Percentiles rank a stretch among this genome's conserved stretches.
phyloP scores from a whole-genome alignment of 768 basidiomycete species.

The Rubroboletus pulcherrimus region DNA sequence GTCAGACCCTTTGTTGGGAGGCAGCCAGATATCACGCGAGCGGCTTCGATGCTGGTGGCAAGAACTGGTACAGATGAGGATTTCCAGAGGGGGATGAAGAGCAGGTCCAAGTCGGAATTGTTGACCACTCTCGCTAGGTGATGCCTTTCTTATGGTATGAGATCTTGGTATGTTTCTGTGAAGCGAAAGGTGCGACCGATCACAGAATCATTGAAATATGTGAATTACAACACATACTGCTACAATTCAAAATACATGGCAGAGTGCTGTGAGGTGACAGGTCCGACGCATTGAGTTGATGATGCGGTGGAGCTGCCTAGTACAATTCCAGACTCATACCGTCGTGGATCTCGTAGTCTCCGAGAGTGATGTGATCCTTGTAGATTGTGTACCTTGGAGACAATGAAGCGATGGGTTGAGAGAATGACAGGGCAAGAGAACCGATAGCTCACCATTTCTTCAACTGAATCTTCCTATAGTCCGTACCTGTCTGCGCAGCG shows the following conservation, averaged over 20 bases:
- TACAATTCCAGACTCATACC: conserved; percentile 95
- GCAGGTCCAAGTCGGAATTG: conserved; percentile 20
- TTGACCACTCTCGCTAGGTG: conserved; percentile 2
- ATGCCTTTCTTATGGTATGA: neutral
- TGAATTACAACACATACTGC: conserved; percentile 6
- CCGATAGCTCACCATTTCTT: conserved; percentile 84
- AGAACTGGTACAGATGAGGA: conserved; percentile 6
- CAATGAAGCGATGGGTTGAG: neutral
- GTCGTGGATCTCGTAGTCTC: conserved; percentile 91
- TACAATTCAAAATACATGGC: conserved; percentile 13
- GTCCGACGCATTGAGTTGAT: conserved; percentile 1
- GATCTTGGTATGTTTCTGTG: neutral
- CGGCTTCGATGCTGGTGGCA: conserved; percentile 15
- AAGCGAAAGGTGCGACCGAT: neutral
- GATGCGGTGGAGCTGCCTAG: conserved; percentile 30
- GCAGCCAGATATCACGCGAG: conserved; percentile 16
- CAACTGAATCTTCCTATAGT: conserved; percentile 77
- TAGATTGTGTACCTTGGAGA: conserved; percentile 80
- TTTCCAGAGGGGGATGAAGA: neutral
- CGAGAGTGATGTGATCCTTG: conserved; percentile 92
- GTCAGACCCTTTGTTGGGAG: conserved; percentile 26
- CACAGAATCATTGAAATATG: neutral
- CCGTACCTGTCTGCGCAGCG: conserved; percentile 92
- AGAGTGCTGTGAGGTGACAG: neutral
- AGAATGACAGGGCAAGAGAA: neutral